A percentile compares a stretch with the other conserved stretches of the same genome.
phyloP scores from a whole-genome alignment of 306 rosid genomes.

The Malus domestica region ASM211411v1 NC_041794.1:32730001-32730500 shows the following conservation, averaged over 20 bases:
- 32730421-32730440: constrained; percentile 52
- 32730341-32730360: constrained; percentile 26
- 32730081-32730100: neutral
- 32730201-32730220: constrained; percentile 56
- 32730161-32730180: constrained; percentile 42
- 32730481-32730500: constrained; percentile 47
- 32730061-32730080: neutral
- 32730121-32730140: too few species aligned
- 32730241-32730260: constrained; percentile 21
- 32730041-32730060: neutral
- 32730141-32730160: constrained; percentile 53
- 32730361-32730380: constrained; percentile 40
- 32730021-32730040: neutral
- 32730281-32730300: constrained; percentile 63
- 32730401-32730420: too few species aligned
- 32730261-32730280: constrained; percentile 27
- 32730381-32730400: too few species aligned
- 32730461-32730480: constrained; percentile 41
- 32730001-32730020: too few species aligned
- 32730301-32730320: constrained; percentile 54
- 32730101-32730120: too few species aligned
- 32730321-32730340: constrained; percentile 46
- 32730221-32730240: constrained; percentile 32
- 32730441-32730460: constrained; percentile 63
- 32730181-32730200: constrained; percentile 25